Evolutionary conservation across 306 rosid genomes (phyloP).

Genomic region (Inga oerstediana): DNA sequence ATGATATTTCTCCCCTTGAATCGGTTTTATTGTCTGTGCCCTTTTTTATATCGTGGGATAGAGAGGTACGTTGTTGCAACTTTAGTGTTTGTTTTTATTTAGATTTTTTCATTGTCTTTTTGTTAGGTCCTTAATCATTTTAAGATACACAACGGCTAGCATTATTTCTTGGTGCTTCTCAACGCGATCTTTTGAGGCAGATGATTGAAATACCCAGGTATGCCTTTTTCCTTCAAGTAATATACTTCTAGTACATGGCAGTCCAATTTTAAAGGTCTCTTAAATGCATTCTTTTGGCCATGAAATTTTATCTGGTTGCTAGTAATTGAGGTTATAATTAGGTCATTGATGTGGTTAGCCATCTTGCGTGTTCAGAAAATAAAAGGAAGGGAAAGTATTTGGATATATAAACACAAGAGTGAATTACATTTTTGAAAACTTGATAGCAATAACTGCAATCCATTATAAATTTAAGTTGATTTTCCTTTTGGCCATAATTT

Average conservation of each 20-base stretch:
- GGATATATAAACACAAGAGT: not conserved
- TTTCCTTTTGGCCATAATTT: not conserved
- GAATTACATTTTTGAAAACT: not conserved
- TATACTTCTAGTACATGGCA: conserved; percentile 5
- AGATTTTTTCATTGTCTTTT: conserved; percentile 18
- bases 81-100: conserved; percentile 10
- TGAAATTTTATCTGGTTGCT: not conserved
- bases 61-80: conserved; percentile 6
- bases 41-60: conserved; percentile 4
- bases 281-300: not conserved
- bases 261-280: conserved; percentile 23
- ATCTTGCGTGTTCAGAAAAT: not conserved
- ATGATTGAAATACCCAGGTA: conserved; percentile 97
- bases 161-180: conserved; percentile 97
- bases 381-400: not conserved
- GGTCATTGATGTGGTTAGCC: not conserved
- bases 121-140: conserved; percentile 52
- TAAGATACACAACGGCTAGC: conserved; percentile 93
- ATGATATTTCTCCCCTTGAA: conserved; percentile 9
- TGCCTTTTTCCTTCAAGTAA: conserved; percentile 38
- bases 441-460: not conserved
- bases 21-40: not conserved
- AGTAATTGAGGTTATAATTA: not conserved
- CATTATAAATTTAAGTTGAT: not conserved
- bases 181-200: conserved; percentile 87